Evolutionary conservation across 2,329 filamentous ascomycete genomes (phyloP).

Genomic region (Zymoseptoria tritici): DNA sequence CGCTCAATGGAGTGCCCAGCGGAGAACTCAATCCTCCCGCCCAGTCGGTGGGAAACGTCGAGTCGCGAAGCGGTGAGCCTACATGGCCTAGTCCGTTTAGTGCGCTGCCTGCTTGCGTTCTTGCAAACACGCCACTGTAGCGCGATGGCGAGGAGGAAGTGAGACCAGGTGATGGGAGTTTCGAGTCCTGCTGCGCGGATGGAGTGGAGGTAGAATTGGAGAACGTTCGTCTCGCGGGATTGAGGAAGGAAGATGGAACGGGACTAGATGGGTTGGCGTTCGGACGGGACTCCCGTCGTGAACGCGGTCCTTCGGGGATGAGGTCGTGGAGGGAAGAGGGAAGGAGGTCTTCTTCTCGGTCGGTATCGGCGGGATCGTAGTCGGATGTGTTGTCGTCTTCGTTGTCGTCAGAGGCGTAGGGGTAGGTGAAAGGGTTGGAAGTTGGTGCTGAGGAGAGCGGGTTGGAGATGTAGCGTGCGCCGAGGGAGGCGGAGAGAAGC

Average conservation of each 20-base stretch:
- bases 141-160: conserved; percentile 52
- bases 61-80: conserved; percentile 58
- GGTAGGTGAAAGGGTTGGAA: conserved; percentile 31
- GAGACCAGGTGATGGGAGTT: conserved; percentile 39
- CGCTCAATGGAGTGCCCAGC: conserved; percentile 42
- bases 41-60: conserved; percentile 29
- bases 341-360: conserved; percentile 86
- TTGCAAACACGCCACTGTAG: conserved; percentile 52
- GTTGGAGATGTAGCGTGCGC: conserved; percentile 34
- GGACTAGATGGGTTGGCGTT: conserved; percentile 46
- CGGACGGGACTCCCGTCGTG: conserved; percentile 52
- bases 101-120: conserved; percentile 21
- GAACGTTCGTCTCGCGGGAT: conserved; percentile 33
- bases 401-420: conserved; percentile 45
- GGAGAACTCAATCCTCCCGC: conserved; percentile 45
- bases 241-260: conserved; percentile 29
- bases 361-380: conserved; percentile 47
- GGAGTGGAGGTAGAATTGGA: conserved; percentile 33
- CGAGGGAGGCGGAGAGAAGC: conserved; percentile 54
- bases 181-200: conserved; percentile 38
- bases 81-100: conserved; percentile 47
- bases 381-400: not conserved
- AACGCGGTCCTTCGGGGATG: conserved; percentile 51
- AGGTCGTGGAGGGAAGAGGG: conserved; percentile 62
- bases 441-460: conserved; percentile 27